Conservation (phyloP, 805 yeast genomes). For the Cyberlindnera galapagoensis region DNA sequence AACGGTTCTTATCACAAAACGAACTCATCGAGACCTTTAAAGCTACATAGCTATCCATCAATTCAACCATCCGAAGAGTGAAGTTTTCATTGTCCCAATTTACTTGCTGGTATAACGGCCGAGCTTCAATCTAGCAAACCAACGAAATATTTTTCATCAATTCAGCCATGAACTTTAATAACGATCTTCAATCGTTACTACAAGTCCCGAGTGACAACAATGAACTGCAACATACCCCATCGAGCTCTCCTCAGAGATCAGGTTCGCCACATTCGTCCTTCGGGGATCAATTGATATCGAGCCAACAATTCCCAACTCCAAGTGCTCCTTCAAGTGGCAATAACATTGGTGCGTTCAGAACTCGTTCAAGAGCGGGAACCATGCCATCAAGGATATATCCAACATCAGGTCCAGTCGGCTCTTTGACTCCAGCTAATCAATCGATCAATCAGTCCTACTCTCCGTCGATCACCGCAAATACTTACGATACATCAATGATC, state of each 20-base stretch:
- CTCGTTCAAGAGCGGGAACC: constrained; percentile 74
- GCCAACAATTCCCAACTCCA: constrained; percentile 15
- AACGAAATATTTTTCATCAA: too few species aligned
- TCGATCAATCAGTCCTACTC: constrained; percentile 13
- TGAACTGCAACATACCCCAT: constrained; percentile 13
- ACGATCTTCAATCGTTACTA: constrained; percentile 18
- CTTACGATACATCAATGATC: constrained; percentile 17
- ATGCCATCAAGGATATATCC: constrained; percentile 55
- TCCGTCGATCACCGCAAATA: constrained; percentile 15
- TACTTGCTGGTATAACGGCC: too few species aligned
- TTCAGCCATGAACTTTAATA: constrained; percentile 18
- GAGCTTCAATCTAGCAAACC: too few species aligned
- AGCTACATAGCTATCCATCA: too few species aligned
- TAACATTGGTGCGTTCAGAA: constrained; percentile 35
- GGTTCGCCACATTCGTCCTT: constrained; percentile 21
- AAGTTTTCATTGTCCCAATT: too few species aligned
- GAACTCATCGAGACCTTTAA: too few species aligned
- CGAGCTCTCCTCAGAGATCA: constrained; percentile 22
- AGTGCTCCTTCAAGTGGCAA: too few species aligned
- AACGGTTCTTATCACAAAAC: too few species aligned
- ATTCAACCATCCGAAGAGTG: too few species aligned
- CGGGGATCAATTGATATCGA: constrained; percentile 15
- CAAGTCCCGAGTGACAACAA: constrained; percentile 14
- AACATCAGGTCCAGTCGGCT: constrained; percentile 22
- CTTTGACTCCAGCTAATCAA: constrained; percentile 1